These are phyloP conservation scores for Penicillium sp. DNA, from an alignment of 2,329 filamentous ascomycete genomes.

Conservation along the genomic window DNA sequence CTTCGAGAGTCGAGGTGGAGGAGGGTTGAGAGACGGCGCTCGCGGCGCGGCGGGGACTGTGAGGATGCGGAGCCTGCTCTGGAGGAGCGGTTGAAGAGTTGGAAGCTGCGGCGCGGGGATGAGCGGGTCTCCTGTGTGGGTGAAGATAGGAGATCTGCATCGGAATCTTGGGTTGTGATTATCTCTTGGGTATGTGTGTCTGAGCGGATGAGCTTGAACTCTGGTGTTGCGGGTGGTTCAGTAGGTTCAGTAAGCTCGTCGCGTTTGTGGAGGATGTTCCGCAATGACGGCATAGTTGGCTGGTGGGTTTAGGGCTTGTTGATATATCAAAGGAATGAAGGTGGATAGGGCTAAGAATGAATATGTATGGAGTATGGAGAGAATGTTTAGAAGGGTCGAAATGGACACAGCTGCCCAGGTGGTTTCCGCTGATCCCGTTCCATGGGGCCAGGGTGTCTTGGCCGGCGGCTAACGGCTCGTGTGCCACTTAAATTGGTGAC, in stretches of 20 bases:
- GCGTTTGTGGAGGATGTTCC: conserved; percentile 64
- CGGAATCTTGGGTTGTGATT: conserved; percentile 63
- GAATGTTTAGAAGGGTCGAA: not conserved
- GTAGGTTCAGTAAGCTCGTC: conserved; percentile 47
- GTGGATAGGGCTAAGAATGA: not conserved
- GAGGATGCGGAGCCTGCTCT: conserved; percentile 28
- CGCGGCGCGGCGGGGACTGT: conserved; percentile 27
- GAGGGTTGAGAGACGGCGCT: conserved; percentile 36
- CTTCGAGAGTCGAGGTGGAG: conserved; percentile 39
- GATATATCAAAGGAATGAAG: not conserved
- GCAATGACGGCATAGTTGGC: conserved; percentile 56
- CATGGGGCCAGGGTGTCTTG: conserved; percentile 6
- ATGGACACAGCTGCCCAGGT: not conserved
- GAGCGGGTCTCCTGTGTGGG: conserved; percentile 20
- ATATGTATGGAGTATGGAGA: not conserved
- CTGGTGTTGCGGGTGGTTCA: conserved; percentile 50
- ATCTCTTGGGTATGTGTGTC: conserved; percentile 80
- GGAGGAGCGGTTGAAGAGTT: conserved; percentile 37
- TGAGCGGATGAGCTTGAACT: conserved; percentile 81
- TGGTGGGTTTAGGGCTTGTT: not conserved
- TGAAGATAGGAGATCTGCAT: conserved; percentile 17
- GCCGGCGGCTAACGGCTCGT: conserved; percentile 1
- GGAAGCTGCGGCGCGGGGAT: conserved; percentile 37
- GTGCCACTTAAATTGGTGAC: not conserved
- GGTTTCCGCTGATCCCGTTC: not conserved